Evolutionary conservation across 495 filamentous ascomycete species (phyloP), one percentile per base, ranked within the genome.

Genomic region (Podospora pseudocomata): DNA sequence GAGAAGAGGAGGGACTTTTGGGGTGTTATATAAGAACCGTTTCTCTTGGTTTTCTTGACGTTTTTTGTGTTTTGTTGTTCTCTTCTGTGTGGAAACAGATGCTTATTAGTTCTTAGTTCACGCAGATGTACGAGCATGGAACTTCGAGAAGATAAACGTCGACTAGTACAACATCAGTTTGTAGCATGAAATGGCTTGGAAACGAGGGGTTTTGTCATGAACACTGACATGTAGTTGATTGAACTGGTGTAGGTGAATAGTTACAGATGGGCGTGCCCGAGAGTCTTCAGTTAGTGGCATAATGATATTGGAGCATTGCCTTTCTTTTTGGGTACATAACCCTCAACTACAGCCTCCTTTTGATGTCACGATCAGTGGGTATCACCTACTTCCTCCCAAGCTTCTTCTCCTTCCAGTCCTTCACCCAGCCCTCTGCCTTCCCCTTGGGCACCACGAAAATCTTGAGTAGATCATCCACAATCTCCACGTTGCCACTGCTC

Each of bases 381-480:
- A 49, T 49, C 39, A 49, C 39, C 39, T 63, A 54, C 66, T 63
- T 70, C 58, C 66, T 32, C 55, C 66, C 58, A 72, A 63, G 72
- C 74, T 88, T 91, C 74, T 87, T 84, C 68, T 75, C 82, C 82
- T 96, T 98, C 79, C 92, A 93, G 66, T 96, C 92, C 65, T 85
- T 84, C 34, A 97, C 88, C 85, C 92, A 99, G n/a, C 76, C 82
- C 39, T 80, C 81, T 1, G 87, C 89, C 78, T 86, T 87, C 6
- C 74, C 74, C 72, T 84, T 88, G 0, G 93, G 94, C 32, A 99
- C 84, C 7, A 97, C 87, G 70, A 90, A 89, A 9, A 98, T 84
- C 77, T 81, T 88, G 9, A 97, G 86, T 70, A 97, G 74, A 61
- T 91, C 91, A 83, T 99, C 95, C 59, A 96, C 86, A 28, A 98